Percentiles rank a stretch among this genome's conserved stretches.
Evolutionary conservation across 371 early-diverging fungal species (phyloP).

Genomic region (Apophysomyces variabilis): DNA sequence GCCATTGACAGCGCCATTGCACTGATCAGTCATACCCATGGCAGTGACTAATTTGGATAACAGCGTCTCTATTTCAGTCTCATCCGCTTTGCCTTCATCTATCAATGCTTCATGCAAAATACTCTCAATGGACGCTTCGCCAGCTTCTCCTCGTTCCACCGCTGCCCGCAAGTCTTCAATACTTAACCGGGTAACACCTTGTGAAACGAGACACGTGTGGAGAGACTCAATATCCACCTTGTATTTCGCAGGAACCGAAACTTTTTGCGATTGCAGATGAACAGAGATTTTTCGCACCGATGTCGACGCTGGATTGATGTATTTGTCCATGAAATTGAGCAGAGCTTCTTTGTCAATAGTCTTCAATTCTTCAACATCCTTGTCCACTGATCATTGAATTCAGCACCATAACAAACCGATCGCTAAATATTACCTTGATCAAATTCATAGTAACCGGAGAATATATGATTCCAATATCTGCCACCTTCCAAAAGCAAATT

Average conservation of each 20-base stretch:
- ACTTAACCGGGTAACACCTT: slow-evolving; percentile 31
- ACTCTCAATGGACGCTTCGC: slow-evolving; percentile 43
- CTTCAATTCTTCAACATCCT: slow-evolving; percentile 64
- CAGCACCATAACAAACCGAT: background rate
- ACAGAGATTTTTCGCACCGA: slow-evolving; percentile 68
- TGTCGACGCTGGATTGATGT: slow-evolving; percentile 61
- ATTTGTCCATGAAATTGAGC: slow-evolving; percentile 63
- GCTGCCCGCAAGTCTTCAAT: slow-evolving; percentile 52
- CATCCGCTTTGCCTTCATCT: slow-evolving; percentile 53
- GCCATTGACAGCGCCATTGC: slow-evolving; percentile 27
- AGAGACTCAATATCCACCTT: slow-evolving; percentile 57
- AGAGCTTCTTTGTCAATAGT: slow-evolving; percentile 48
- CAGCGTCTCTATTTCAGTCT: slow-evolving; percentile 40
- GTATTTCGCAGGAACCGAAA: slow-evolving; percentile 29
- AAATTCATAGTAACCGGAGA: slow-evolving; percentile 85
- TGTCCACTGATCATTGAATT: slow-evolving; percentile 33
- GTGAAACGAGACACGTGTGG: slow-evolving; percentile 34
- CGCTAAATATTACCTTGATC: slow-evolving; percentile 53
- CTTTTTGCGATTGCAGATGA: slow-evolving; percentile 70
- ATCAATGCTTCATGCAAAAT: slow-evolving; percentile 45
- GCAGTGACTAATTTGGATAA: slow-evolving; percentile 46
- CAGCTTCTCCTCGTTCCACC: slow-evolving; percentile 50
- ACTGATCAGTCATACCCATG: slow-evolving; percentile 43
- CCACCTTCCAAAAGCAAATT: slow-evolving; percentile 79
- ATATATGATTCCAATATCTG: slow-evolving; percentile 82